phyloP scores from a whole-genome alignment of 192 early-diverging fungal genomes.

The Oehlia diaphana region DNA sequence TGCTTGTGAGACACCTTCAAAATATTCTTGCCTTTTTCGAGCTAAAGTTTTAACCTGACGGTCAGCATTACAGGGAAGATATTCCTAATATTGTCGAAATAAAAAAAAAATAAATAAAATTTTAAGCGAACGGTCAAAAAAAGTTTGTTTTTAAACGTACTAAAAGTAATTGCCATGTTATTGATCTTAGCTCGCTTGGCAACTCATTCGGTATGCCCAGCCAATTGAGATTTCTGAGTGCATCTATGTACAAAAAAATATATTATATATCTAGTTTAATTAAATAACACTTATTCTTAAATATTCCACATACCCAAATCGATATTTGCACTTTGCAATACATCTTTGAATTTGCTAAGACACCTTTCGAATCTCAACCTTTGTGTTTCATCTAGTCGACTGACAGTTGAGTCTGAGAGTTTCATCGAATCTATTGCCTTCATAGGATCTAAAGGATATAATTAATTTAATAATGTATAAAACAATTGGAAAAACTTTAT shows the following conservation, averaged over 20 bases:
- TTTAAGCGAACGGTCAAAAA: not conserved
- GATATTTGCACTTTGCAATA: constrained; percentile 57
- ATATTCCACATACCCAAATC: constrained; percentile 55
- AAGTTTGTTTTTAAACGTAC: constrained; percentile 36
- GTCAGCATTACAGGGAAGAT: constrained; percentile 87
- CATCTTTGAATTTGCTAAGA: constrained; percentile 50
- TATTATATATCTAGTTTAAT: constrained; percentile 26
- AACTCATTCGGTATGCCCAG: constrained; percentile 86
- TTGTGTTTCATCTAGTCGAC: constrained; percentile 34
- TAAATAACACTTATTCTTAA: not conserved
- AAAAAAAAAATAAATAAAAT: constrained; percentile 2
- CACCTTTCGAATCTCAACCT: constrained; percentile 39
- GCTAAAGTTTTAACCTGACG: constrained; percentile 77
- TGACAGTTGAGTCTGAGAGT: constrained; percentile 27
- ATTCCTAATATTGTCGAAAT: constrained; percentile 57
- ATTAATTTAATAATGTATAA: not conserved
- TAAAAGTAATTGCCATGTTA: constrained; percentile 93
- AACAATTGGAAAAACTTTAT: not conserved
- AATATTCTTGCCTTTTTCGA: constrained; percentile 92
- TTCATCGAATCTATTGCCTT: constrained; percentile 40
- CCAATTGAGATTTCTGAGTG: constrained; percentile 87
- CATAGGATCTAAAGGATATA: constrained; percentile 32
- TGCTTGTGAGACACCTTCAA: constrained; percentile 80
- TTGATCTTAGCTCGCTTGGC: constrained; percentile 79
- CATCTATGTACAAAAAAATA: constrained; percentile 23